Evolutionary conservation across 2,329 filamentous ascomycete species (phyloP), one percentile per base, ranked within the genome.

Genomic region (Colletotrichum cereale): DNA sequence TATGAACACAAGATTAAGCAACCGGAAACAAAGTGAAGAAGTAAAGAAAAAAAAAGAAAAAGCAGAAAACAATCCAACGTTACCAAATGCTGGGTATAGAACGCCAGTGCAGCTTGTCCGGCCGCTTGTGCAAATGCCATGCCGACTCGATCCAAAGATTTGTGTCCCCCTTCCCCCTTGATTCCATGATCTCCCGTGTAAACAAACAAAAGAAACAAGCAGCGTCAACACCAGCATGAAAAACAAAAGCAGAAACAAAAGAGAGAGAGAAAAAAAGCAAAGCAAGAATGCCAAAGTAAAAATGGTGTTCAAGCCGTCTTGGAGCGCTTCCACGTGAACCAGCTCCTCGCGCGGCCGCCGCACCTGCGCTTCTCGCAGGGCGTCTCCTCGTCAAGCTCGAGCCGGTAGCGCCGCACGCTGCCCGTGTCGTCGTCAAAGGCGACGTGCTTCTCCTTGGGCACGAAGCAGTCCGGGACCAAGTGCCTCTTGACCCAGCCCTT

Each of bases 351-450:
- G 6, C 64, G 34, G 7, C 40, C 40, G 7, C 36, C n/a, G 16
- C 47, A 68, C 11, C 56, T 34, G 26, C 64, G 31, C 55, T 72
- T 72, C 61, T 70, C 70, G 52, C 62, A 57, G 21, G 61, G 47
- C 44, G 42, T 50, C 52, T 72, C 70, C 61, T 72, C 70, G 29
- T 72, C 70, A 7, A 91, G 81, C 48, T 89, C 86, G 4, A 92
- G 82, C 5, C 90, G 82, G 78, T 92, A 91, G 21, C 90, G 84
- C 21, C 90, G 84, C 70, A 92, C 90, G 69, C 89, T 91, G 26
- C 90, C 89, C 1, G 85, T 82, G 77, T 91, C 89, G 75, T 90
- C 88, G 75, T 90, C 88, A 70, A 91, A 91, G 2, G 84, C 82
- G 16, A 89, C 79, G 60, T 86, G 84, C 60, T 82, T 83, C 42